Evolutionary conservation across 768 basidiomycete genomes (phyloP), one percentile per base, ranked within the genome.

Genomic region (Tephrocybe sp.): DNA sequence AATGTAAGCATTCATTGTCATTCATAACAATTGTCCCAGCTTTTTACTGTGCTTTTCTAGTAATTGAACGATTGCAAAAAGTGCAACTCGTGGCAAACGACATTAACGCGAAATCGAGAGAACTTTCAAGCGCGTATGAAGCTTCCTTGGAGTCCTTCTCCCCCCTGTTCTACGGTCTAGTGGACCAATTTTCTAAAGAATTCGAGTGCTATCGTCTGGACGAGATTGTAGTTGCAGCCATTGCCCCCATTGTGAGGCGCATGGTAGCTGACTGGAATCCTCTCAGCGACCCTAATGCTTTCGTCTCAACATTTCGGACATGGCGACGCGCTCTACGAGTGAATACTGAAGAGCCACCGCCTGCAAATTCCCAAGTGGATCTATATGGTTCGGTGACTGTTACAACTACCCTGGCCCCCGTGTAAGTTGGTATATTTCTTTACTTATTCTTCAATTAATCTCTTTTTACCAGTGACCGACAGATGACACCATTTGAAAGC

Each of bases 401-500:
- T 11, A 49, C 59, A 3, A 57, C 65, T 7, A 55, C 63, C 11
- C 57, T 67, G 5, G 55, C 69, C 4, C 60, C 70, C 13, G 63
- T 71, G 77, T 79, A 61, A 58, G 76, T 70, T 36, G 38, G 31
- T 40, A 14, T 13, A 38, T 19, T 13, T 19, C 34, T 30, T 12
- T 36, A 11, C 39, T 9, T 46, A 43, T 12, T 22, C 19, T 34
- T 45, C 11, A 31, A 44, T 44, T 17, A n/a, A 50, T 32, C 54
- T 30, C 12, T 43, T 8, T 36, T 36, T 20, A 5, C n/a, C 56
- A 83, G 80, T 40, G 82, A 82, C 53, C 75, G 69, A 55, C 75
- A 76, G 2, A 99, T 99, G 97, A 94, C 94, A 13, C 87, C 96
- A 0, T 99, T 91, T 64, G 97, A 99, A 64, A 91, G 87, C 53